Base-by-base conservation (phyloP, 2,329 filamentous ascomycete species). In the Biscogniauxia sp. region DNA sequence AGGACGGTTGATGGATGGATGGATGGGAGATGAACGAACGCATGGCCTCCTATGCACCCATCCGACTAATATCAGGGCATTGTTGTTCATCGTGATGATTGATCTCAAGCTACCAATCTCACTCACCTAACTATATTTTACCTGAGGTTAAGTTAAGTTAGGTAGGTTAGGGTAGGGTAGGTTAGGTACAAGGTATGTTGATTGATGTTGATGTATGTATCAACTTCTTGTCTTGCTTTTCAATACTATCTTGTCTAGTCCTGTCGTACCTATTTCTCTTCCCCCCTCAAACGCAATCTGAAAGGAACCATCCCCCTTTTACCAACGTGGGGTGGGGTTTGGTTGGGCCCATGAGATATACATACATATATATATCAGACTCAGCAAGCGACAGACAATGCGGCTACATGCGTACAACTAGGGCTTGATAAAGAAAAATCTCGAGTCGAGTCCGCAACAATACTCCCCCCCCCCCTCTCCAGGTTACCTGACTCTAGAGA, bases 1-100 rank as follows among this genome's bases (percentile, higher is more conserved):
- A 49, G 37, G 15, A 60, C n/a, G n/a, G n/a, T n/a, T n/a, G n/a
- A n/a, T n/a, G n/a, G n/a, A 53, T 59, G 56, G 41, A 50, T 51
- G 51, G 37, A 15, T 8, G 15, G 11, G 15, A 45, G 37, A 45
- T 45, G 37, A 45, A 37, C 32, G 32, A 9, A 37, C 13, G 13
- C 23, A 32, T 32, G 26, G 26, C 37, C 37, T 41, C 37, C 5
- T 41, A 41, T 41, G 37, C 37, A 41, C 13, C 6, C 37, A 13
- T 41, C 37, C 37, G 15, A 41, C 37, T 41, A 41, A 41, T 41
- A 17, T 5, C 37, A 41, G 37, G 13, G 37, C 37, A 41, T 5
- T 3, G 37, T 11, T 15, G 9, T 17, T 41, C 37, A 41, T 5
- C 13, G 37, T n/a, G n/a, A n/a, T 41, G 9, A 60, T 32, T 41